Evolutionary conservation across 129 eudicot species (phyloP), one percentile per base, ranked within the genome.

Genomic region (Arctium minus): DNA sequence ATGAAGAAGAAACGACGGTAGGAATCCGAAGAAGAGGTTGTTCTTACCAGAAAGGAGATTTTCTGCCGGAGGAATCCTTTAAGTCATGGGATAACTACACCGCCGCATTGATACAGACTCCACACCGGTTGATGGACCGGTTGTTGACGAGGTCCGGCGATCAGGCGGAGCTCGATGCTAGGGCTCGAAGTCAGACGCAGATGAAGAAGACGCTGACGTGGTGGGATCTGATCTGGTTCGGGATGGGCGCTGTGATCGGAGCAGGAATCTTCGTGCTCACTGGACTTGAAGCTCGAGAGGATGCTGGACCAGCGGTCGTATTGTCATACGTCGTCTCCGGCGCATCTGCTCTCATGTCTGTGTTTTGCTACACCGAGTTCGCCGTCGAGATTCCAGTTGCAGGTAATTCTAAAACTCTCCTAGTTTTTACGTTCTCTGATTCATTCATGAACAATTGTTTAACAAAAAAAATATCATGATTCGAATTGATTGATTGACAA

Each of bases 191-290:
- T 77, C 88, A 84, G 72, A 37, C 91, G 60, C 81, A 89, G 75
- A 96, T 96, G 99, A 93, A 91, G 89, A 91, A 72, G 83, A 90
- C 92, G 2, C 79, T 96, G 15, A 71, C 89, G 2, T 89, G 97
- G 97, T 92, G 98, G 98, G 98, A 95, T 76, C 83, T 95, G 1
- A 92, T 92, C 9, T 95, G 98, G 97, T 92, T 95, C 29, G 97
- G 98, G 13, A 89, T 95, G 91, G 98, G 98, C 0, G 93, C 98
- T 5, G 97, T 95, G 18, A 88, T 92, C 62, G 98, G 98, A 5
- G 94, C 98, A 27, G 98, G 98, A 8, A 90, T 95, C 8, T 95
- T 95, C 60, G 98, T 95, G 15, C 98, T 95, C 69, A 95, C 98
- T 2, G 98, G 98, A 38, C 92, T 80, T 1, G 98, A 91, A 81